phyloP scores from a whole-genome alignment of 2,329 filamentous ascomycete genomes.

The Sclerotinia glacialis region DNA sequence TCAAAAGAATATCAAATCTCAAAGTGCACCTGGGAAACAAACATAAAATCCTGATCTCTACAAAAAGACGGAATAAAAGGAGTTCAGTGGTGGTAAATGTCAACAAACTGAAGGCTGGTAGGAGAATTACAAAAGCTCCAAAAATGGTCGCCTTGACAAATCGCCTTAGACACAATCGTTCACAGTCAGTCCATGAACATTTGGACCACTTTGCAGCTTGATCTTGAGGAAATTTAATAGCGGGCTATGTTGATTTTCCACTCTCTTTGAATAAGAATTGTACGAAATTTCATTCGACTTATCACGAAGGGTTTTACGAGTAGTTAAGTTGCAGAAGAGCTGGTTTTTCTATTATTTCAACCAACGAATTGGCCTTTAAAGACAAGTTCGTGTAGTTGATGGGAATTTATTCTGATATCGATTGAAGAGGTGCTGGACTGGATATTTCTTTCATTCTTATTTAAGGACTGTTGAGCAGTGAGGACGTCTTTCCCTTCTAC shows the following conservation, averaged over 20 bases:
- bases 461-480: not conserved
- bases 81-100: not conserved
- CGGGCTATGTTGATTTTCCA: not conserved
- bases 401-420: not conserved
- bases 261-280: not conserved
- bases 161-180: not conserved
- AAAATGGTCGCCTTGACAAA: not conserved
- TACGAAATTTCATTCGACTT: too few species aligned
- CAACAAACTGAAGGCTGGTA: not conserved
- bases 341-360: not conserved
- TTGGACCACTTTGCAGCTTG: not conserved
- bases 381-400: too few species aligned
- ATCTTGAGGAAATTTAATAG: not conserved
- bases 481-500: too few species aligned
- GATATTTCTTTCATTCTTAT: not conserved
- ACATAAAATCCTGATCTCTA: fast-evolving
- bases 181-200: not conserved
- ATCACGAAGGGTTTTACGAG: too few species aligned
- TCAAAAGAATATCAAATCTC: conserved; percentile 35
- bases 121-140: not conserved
- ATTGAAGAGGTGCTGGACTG: not conserved
- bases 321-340: not conserved
- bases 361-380: not conserved
- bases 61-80: not conserved
- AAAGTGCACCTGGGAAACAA: conserved; percentile 24